Evolutionary conservation across 2,329 filamentous ascomycete genomes (phyloP), one percentile per base, ranked within the genome.

Genomic region (Tolypocladium guangdongense): DNA sequence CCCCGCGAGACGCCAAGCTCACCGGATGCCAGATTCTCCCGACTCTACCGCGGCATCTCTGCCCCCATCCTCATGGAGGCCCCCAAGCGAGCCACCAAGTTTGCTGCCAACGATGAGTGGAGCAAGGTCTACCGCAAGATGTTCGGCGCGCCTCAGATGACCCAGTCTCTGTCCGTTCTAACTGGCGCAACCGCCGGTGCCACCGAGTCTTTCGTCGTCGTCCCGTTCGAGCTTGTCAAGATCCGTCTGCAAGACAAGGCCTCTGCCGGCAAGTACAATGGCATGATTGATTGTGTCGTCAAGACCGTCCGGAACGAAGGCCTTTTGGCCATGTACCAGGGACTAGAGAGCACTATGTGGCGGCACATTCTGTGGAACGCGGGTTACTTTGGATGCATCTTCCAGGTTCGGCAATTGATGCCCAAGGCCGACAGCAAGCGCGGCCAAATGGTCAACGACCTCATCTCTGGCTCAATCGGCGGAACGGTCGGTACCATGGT

Each of bases 61-160:
- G 92, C 93, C 30, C 93, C 93, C 50, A 97, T 99, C 66, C 81
- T 97, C 61, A 99, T 99, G 92, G 92, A 97, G 74, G 91, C 91
- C 56, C 72, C 76, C 64, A 96, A 96, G 82, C 84, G 90, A 74
- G 92, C 92, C 45, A 97, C 90, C 76, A 99, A 99, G 74, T 99
- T 99, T 73, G 92, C 93, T 48, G 93, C 93, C 74, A 99, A 99
- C 74, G 93, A 99, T 70, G 89, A 92, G 70, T 99, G 93, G 93
- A 93, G 93, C 64, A 84, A 90, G 73, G 81, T 96, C 73, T 99
- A 95, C 78, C 88, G 90, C 68, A 86, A 87, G 62, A 69, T 87
- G 50, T 97, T 99, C 68, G 90, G 88, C 60, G 78, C 87, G 53
- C 72, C 82, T 54, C 88, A 96, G 76, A 93, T 95, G 85, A 97